Base-by-base conservation (phyloP, 805 yeast species). In the Candida maris region DNA sequence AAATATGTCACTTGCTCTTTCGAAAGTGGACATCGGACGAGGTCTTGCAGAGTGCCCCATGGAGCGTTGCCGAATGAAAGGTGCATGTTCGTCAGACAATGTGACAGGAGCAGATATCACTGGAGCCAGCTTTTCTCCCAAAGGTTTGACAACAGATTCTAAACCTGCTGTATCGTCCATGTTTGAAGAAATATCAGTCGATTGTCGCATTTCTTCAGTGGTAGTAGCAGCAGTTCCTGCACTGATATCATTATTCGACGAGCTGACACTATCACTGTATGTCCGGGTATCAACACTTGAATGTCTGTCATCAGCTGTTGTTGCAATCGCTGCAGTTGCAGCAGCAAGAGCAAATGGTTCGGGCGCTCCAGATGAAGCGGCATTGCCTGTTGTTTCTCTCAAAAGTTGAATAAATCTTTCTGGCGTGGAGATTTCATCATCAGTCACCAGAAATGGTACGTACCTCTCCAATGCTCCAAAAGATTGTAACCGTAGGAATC, bases 401-500 rank as follows among this genome's bases (percentile, higher is more conserved):
- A 74, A 56, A 24, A 69, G 58, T 41, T 69, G 77, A 38, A 77
- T 77, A 62, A 71, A 89, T 43, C 75, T 70, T 41, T 67, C 71
- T 42, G 70, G 84, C 4, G 75, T 73, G 1, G 73, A 68, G 23
- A 66, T 70, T 3, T 31, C 16, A 37, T 73, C 72, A 15, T 71
- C 66, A 0, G 69, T 57, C 5, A 70, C 68, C 16, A 74, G 46
- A 40, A 59, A 62, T 29, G 48, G 62, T 52, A 19, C 51, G 46
- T 37, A 62, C 49, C 46, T 51, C 45, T 46, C 56, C 42, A 53
- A 44, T 22, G 45, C 71, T 29, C 80, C 85, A 54, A 82, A 83
- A 28, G 80, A 85, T 32, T 78, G 71, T 46, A 88, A 63, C 33
- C 74, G 78, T 17, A 87, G 57, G 49, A 88, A 87, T 19, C 71